Evolutionary conservation across 352 stramenopile genomes (phyloP), one percentile per base, ranked within the genome.

Genomic region (Saprolegnia parasitica): DNA sequence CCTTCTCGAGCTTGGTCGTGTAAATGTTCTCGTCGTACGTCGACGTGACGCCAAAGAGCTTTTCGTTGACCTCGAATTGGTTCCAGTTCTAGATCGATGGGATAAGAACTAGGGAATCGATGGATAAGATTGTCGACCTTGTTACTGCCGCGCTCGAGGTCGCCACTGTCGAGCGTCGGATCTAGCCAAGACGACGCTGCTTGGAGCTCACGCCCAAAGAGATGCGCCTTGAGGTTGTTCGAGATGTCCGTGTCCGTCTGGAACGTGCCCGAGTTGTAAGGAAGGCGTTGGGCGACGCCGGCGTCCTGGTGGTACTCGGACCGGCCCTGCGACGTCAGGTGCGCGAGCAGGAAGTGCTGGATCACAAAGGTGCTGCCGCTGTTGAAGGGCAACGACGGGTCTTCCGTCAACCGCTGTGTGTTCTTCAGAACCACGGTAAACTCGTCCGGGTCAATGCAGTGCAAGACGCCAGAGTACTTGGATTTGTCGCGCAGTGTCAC

Each of bases 1-100:
- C 76, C 74, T 96, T 97, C 77, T 99, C 94, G 24, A 99, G 81
- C 75, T 91, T 88, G 20, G 96, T 99, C 2, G 97, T 99, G 85
- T 99, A 99, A 42, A 99, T 76, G 81, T 97, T 98, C 76, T 99
- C 97, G 75, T 99, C 96, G 72, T 93, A 99, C 10, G 83, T 90
- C 42, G 92, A 95, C 56, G 93, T 91, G 57, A 99, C 96, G 73
- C 96, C 95, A 76, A 99, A 99, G 40, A 97, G 81, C 74, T 97
- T 90, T 74, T 98, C 81, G 75, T 99, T 99, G 8, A 90, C 94
- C 68, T 97, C 87, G 72, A 99, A 99, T 80, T 99, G 96, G 84
- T 99, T 97, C 96, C 96, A 99, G 16, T 77, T 49, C 0, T 61
- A 74, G 1, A 65, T 73, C 74, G 35, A 62, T 89, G 66, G 6